A percentile compares a stretch with the other conserved stretches of the same genome.
Conservation (phyloP, 1,284 basidiomycete genomes). For the Xanthoconium separans region DNA sequence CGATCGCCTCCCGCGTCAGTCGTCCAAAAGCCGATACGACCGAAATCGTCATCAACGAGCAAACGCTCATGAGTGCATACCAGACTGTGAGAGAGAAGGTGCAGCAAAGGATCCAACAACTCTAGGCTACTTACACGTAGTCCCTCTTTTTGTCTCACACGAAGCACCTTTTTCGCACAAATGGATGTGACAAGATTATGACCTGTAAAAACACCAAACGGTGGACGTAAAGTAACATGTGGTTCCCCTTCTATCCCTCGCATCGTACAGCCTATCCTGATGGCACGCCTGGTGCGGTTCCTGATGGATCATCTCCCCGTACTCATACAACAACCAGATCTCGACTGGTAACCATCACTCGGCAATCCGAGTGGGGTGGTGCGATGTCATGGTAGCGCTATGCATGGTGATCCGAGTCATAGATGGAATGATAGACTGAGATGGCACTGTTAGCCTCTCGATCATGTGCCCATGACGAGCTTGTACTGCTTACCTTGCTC, state of each 20-base stretch:
- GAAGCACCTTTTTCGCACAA: neutral
- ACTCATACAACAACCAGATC: constrained; percentile 17
- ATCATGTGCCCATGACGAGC: neutral
- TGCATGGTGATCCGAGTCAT: constrained; percentile 8
- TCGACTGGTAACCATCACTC: neutral
- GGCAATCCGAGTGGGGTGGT: neutral
- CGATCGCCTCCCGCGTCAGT: constrained; percentile 94
- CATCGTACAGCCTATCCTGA: neutral
- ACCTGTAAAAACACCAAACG: constrained; percentile 1
- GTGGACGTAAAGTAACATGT: constrained; percentile 9
- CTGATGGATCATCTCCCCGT: neutral
- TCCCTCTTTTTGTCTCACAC: neutral
- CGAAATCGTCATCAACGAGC: constrained; percentile 99
- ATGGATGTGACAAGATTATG: neutral
- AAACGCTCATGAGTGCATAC: constrained; percentile 90
- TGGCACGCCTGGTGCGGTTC: neutral
- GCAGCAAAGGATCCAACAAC: constrained; percentile 60
- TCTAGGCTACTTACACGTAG: constrained; percentile 33
- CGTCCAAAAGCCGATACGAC: constrained; percentile 90
- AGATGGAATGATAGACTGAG: constrained; percentile 13
- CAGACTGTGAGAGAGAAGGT: constrained; percentile 86
- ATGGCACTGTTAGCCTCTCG: neutral
- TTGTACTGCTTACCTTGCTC: constrained; percentile 16
- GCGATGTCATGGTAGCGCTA: neutral
- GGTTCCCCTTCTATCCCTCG: neutral